phyloP scores from a whole-genome alignment of 495 filamentous ascomycete species.

The Hypomontagnella submonticulosa region DNA sequence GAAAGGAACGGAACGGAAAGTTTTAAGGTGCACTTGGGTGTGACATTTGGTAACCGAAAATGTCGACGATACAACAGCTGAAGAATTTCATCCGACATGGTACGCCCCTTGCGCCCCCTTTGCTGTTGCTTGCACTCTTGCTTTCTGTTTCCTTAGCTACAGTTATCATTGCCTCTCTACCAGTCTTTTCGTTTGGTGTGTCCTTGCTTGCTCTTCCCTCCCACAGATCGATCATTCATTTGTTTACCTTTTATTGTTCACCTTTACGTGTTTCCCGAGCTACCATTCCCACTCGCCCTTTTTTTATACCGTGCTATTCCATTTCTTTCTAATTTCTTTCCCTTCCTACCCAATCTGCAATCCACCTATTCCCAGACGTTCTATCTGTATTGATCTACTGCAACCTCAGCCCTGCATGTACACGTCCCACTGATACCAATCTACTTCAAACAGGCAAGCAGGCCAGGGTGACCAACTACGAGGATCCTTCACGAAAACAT shows the following conservation, averaged over 20 bases:
- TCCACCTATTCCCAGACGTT: conserved; percentile 1
- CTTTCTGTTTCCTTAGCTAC: conserved; percentile 18
- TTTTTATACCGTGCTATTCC: conserved; percentile 12
- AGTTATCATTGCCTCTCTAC: neutral
- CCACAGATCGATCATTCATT: conserved; percentile 6
- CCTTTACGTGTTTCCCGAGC: neutral
- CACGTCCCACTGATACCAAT: conserved; percentile 48
- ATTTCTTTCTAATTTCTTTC: conserved; percentile 8
- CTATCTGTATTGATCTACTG: conserved; percentile 1
- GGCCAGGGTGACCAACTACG: conserved; percentile 76
- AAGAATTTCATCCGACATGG: conserved; percentile 99
- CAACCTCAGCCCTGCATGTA: conserved; percentile 10
- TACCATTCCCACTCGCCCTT: neutral
- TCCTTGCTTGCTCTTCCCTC: conserved; percentile 12
- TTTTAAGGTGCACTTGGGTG: conserved; percentile 27
- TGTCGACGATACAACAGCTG: conserved; percentile 81
- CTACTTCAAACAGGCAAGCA: conserved; percentile 71
- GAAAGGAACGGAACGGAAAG: conserved; percentile 19
- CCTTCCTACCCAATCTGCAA: neutral
- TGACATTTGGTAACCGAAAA: conserved; percentile 50
- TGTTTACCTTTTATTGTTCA: conserved; percentile 16
- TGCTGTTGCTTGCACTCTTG: conserved; percentile 14
- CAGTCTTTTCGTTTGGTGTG: conserved; percentile 17
- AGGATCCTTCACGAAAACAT: conserved; percentile 60
- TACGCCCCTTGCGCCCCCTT: conserved; percentile 45